Evolutionary conservation across 1,284 basidiomycete species (phyloP).

Genomic region (Laetiporus sulphureus): DNA sequence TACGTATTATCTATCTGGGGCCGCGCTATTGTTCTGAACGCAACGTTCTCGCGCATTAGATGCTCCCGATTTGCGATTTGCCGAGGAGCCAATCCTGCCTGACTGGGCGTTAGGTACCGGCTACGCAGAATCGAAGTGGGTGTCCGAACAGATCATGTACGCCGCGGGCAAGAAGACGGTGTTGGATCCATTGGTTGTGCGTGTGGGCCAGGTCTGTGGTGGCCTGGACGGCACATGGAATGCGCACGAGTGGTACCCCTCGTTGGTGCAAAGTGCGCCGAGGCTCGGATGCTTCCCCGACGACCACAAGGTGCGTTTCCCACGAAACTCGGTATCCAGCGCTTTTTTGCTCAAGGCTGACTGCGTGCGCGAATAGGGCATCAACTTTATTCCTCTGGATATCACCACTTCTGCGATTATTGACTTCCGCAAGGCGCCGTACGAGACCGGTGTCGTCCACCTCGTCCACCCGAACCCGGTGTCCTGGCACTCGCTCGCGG

Average conservation of each 20-base stretch:
- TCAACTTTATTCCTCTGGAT: constrained; percentile 15
- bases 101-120: constrained; percentile 26
- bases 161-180: constrained; percentile 13
- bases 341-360: neutral
- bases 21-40: too few relatives aligned
- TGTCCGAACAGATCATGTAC: constrained; percentile 26
- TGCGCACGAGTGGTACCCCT: constrained; percentile 37
- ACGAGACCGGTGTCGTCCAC: constrained; percentile 15
- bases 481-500: constrained; percentile 17
- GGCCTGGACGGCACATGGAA: constrained; percentile 35
- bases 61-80: neutral
- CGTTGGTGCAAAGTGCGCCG: constrained; percentile 22
- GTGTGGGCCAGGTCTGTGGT: constrained; percentile 38
- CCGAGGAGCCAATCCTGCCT: constrained; percentile 15
- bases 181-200: constrained; percentile 26
- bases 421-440: constrained; percentile 6
- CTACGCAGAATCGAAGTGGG: constrained; percentile 35
- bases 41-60: too few relatives aligned
- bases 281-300: neutral
- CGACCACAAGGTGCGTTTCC: neutral
- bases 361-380: neutral
- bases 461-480: constrained; percentile 22
- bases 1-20: too few relatives aligned
- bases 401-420: constrained; percentile 13
- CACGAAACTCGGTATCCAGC: too few relatives aligned